Percentiles rank a stretch among this genome's conserved stretches.
These are phyloP conservation scores for Candida ponderosae DNA, from an alignment of 805 yeast genomes.

Conservation along the genomic window DNA sequence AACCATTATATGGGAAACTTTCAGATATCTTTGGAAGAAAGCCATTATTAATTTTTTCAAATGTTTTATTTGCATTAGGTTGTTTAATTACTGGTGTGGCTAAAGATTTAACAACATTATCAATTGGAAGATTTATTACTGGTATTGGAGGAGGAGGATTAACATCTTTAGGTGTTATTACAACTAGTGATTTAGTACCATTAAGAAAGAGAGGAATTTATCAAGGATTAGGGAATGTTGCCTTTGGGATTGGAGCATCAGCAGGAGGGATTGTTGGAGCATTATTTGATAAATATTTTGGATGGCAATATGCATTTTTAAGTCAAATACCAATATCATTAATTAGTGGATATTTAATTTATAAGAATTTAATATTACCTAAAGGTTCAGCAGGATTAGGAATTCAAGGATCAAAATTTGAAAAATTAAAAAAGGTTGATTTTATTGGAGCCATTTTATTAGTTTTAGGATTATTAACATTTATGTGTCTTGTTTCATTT, in stretches of 20 bases:
- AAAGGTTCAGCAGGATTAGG: slow-evolving; percentile 51
- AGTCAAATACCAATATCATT: slow-evolving; percentile 46
- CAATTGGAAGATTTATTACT: slow-evolving; percentile 57
- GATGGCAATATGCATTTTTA: slow-evolving; percentile 62
- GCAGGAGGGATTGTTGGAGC: slow-evolving; percentile 62
- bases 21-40: slow-evolving; percentile 63
- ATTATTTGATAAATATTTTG: slow-evolving; percentile 37
- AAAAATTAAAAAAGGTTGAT: slow-evolving; percentile 52
- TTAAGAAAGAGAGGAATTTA: slow-evolving; percentile 67
- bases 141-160: slow-evolving; percentile 91
- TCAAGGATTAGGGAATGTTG: slow-evolving; percentile 74
- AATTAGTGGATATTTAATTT: slow-evolving; percentile 30
- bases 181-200: slow-evolving; percentile 70
- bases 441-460: slow-evolving; percentile 56
- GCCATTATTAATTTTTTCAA: slow-evolving; percentile 29
- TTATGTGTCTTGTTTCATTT: slow-evolving; percentile 58
- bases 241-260: slow-evolving; percentile 68
- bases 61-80: slow-evolving; percentile 32
- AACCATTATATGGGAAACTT: slow-evolving; percentile 56
- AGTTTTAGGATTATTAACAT: slow-evolving; percentile 47
- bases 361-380: slow-evolving; percentile 29
- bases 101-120: slow-evolving; percentile 18
- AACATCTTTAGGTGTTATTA: slow-evolving; percentile 60
- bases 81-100: slow-evolving; percentile 31
- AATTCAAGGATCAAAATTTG: slow-evolving; percentile 30